A percentile compares a stretch with the other conserved stretches of the same genome.
These are phyloP conservation scores for Lepidium didymum DNA, from an alignment of 345 rosid species.

Conservation along the genomic window DNA sequence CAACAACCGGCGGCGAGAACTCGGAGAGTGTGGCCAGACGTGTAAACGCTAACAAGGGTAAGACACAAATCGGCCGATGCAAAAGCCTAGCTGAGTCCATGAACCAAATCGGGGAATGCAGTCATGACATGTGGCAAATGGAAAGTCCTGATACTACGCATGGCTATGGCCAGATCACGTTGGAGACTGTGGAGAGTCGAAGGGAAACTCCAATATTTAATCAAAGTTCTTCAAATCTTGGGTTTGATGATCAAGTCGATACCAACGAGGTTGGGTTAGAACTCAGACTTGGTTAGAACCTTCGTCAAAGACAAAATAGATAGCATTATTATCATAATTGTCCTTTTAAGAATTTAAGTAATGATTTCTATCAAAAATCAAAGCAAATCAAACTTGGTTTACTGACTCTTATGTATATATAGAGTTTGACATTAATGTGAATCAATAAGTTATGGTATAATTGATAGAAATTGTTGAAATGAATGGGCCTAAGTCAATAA, in stretches of 20 bases:
- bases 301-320: not conserved
- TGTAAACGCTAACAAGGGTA: too few relatives aligned
- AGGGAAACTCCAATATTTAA: conserved; percentile 4
- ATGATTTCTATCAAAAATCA: not conserved
- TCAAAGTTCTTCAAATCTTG: conserved; percentile 3
- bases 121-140: conserved; percentile 24
- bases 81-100: too few relatives aligned
- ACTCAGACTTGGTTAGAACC: conserved; percentile 27
- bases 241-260: conserved; percentile 26
- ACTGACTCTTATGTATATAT: too few relatives aligned
- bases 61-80: too few relatives aligned
- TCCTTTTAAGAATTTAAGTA: not conserved
- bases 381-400: too few relatives aligned
- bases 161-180: conserved; percentile 19
- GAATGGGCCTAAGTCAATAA: too few relatives aligned
- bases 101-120: conserved; percentile 22
- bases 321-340: not conserved
- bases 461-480: too few relatives aligned
- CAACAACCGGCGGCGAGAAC: not conserved
- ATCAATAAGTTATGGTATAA: too few relatives aligned
- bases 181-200: conserved; percentile 13
- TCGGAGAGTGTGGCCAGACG: too few relatives aligned
- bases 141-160: conserved; percentile 14
- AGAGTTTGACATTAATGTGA: too few relatives aligned
- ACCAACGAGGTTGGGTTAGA: conserved; percentile 29